Evolutionary conservation across 164 flowering plant genomes (phyloP).

Genomic region (Berberis vulgaris): DNA sequence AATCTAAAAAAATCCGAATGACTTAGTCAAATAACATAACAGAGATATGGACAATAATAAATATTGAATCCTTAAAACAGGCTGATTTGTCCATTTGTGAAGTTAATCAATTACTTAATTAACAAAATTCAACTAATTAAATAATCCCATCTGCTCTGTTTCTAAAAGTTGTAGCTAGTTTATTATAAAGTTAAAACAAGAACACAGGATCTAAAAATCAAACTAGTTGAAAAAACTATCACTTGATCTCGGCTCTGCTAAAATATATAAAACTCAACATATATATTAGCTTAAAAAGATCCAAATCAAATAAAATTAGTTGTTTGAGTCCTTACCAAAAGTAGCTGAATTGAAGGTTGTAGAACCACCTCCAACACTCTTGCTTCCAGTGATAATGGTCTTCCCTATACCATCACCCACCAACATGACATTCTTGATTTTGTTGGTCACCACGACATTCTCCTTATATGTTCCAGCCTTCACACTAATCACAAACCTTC

Average conservation of each 20-base stretch:
- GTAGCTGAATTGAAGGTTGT: slow-evolving; percentile 42
- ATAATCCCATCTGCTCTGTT: no score
- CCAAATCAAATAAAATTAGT: background rate
- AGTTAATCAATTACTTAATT: no score
- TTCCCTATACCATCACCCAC: slow-evolving; percentile 69
- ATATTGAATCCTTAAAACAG: background rate
- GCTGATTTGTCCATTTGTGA: no score
- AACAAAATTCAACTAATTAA: no score
- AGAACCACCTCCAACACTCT: slow-evolving; percentile 58
- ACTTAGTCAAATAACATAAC: no score
- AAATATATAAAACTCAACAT: background rate
- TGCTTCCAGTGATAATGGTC: slow-evolving; percentile 72
- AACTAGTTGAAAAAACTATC: no score
- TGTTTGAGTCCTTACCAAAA: slow-evolving; percentile 19
- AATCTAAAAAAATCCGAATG: no score
- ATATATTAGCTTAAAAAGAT: background rate
- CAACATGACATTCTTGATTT: slow-evolving; percentile 20
- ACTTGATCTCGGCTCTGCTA: no score
- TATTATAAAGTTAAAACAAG: no score
- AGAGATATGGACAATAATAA: background rate
- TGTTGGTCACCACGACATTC: slow-evolving; percentile 6
- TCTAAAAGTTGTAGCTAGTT: no score
- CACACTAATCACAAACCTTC: slow-evolving; percentile 22
- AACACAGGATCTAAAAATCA: no score
- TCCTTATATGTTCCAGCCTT: slow-evolving; percentile 29